Conservation (phyloP, 352 stramenopile genomes). For the Phytophthora hybrid region DNA sequence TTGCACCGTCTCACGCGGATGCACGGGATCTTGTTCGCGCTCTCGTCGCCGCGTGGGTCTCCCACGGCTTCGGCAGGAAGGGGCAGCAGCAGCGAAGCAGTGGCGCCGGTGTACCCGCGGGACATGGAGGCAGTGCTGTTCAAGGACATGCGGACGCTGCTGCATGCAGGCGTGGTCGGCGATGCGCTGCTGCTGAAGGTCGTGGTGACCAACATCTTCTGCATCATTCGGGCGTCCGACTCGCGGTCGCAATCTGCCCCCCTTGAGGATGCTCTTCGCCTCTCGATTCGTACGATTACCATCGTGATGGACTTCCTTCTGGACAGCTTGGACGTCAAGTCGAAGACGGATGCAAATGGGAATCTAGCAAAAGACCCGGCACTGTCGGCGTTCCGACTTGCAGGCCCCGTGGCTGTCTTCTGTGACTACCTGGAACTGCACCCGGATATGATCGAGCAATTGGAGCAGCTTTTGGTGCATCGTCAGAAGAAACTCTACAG, state of each 20-base stretch:
- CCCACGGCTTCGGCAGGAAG: slow-evolving; percentile 22
- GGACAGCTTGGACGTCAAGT: slow-evolving; percentile 40
- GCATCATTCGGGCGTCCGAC: slow-evolving; percentile 51
- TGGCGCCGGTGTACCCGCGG: slow-evolving; percentile 51
- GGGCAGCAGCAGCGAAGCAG: slow-evolving; percentile 14
- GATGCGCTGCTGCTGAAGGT: slow-evolving; percentile 84
- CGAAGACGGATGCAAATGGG: slow-evolving; percentile 20
- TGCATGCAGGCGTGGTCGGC: slow-evolving; percentile 69
- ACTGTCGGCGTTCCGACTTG: slow-evolving; percentile 45
- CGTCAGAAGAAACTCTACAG: slow-evolving; percentile 39
- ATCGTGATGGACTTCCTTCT: slow-evolving; percentile 64
- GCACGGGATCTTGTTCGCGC: slow-evolving; percentile 86
- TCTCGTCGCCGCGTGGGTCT: slow-evolving; percentile 44
- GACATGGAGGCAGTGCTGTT: slow-evolving; percentile 78
- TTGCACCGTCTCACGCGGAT: slow-evolving; percentile 86
- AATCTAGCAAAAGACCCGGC: slow-evolving; percentile 35
- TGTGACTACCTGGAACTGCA: slow-evolving; percentile 71
- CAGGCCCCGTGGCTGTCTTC: slow-evolving; percentile 71
- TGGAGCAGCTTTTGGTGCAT: slow-evolving; percentile 46
- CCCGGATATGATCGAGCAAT: slow-evolving; percentile 49
- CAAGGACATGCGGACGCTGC: slow-evolving; percentile 63
- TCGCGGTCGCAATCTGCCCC: slow-evolving; percentile 28
- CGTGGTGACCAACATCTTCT: slow-evolving; percentile 85
- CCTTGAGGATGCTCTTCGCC: slow-evolving; percentile 60
- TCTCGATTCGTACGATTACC: slow-evolving; percentile 55